phyloP scores from a whole-genome alignment of 345 rosid species.

The Hirschfeldia incana region DNA sequence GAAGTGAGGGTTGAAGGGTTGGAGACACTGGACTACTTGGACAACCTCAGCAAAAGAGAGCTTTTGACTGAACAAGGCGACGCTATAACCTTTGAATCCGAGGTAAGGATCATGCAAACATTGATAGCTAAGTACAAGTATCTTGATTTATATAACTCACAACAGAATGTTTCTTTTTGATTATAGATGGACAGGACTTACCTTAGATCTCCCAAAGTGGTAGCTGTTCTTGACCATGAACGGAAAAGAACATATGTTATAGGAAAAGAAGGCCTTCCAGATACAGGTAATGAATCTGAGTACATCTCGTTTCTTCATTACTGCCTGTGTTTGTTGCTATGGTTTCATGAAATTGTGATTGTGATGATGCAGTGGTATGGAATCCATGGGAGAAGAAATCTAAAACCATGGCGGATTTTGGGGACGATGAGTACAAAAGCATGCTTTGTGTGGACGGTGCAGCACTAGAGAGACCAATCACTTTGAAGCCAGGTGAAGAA shows the following conservation, averaged over 20 bases:
- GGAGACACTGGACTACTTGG: slow-evolving; percentile 93
- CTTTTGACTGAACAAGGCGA: slow-evolving; percentile 95
- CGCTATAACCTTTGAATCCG: slow-evolving; percentile 83
- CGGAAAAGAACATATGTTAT: slow-evolving; percentile 67
- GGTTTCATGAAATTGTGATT: not conserved
- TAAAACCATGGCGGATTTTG: no score
- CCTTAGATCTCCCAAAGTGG: slow-evolving; percentile 56
- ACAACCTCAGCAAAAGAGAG: slow-evolving; percentile 65
- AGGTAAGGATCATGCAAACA: slow-evolving; percentile 49
- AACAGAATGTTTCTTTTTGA: slow-evolving; percentile 12
- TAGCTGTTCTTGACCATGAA: slow-evolving; percentile 81
- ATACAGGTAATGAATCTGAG: slow-evolving; percentile 57
- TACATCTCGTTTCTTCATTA: not conserved
- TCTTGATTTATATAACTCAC: not conserved
- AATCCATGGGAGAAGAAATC: slow-evolving; percentile 42
- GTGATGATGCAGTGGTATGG: slow-evolving; percentile 67
- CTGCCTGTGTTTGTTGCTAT: not conserved
- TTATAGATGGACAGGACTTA: slow-evolving; percentile 81
- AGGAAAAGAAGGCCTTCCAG: slow-evolving; percentile 75
- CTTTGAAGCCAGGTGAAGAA: slow-evolving; percentile 85
- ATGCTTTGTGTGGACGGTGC: slow-evolving; percentile 79
- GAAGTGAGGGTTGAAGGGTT: slow-evolving; percentile 95
- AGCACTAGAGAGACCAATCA: slow-evolving; percentile 67
- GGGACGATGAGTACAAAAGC: no score
- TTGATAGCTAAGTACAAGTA: not conserved